Conservation (phyloP, 495 filamentous ascomycete genomes). For the Xylaria bambusicola region DNA sequence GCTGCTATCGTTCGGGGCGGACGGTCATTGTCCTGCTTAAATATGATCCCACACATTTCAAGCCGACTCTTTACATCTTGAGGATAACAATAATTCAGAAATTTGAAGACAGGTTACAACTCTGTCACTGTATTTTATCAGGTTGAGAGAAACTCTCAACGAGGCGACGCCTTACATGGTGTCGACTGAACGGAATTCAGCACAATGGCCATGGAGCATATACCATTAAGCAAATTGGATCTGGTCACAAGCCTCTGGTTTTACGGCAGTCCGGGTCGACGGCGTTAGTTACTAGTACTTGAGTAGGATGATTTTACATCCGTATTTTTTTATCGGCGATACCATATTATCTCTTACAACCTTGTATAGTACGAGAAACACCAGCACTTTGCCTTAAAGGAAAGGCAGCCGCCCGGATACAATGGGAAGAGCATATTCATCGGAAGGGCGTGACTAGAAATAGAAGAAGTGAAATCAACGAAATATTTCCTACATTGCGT, state of each 20-base stretch:
- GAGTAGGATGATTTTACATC: slow-evolving; percentile 12
- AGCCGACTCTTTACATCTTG: not conserved
- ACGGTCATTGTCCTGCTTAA: not conserved
- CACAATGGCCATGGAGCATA: slow-evolving; percentile 1
- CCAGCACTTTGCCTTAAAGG: not conserved
- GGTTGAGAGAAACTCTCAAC: not conserved
- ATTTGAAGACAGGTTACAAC: not conserved
- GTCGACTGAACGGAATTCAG: not conserved
- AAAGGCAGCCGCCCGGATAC: not conserved
- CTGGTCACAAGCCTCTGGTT: slow-evolving; percentile 12
- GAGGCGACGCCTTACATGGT: no score
- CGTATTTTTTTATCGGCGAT: slow-evolving; percentile 12
- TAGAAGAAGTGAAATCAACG: not conserved
- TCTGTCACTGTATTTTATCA: slow-evolving; percentile 18
- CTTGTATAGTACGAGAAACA: slow-evolving; percentile 15
- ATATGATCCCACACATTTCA: not conserved
- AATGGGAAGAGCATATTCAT: not conserved
- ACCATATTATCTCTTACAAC: slow-evolving; percentile 6
- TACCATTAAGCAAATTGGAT: slow-evolving; percentile 9
- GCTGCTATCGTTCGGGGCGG: not conserved
- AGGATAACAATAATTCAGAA: slow-evolving; percentile 2
- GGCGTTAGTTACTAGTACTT: slow-evolving; percentile 11
- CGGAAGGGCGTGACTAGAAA: not conserved
- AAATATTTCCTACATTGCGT: not conserved
- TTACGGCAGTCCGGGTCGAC: slow-evolving; percentile 11